Percentiles rank a stretch among this genome's conserved stretches.
phyloP scores from a whole-genome alignment of 2,329 filamentous ascomycete species.

The Apiospora marii region DNA sequence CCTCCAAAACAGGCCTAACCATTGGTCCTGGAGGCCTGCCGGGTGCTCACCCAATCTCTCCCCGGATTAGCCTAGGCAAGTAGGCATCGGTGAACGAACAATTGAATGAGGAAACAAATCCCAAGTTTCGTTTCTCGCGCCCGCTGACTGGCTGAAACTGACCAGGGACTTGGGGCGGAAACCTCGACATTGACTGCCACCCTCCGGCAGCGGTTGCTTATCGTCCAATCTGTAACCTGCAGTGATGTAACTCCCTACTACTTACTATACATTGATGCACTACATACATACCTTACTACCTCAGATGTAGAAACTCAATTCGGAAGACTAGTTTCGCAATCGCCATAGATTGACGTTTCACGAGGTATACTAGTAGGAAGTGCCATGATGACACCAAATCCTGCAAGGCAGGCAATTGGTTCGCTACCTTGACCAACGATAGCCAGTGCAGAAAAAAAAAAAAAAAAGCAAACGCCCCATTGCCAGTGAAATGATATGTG shows the following conservation, averaged over 20 bases:
- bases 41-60: not conserved
- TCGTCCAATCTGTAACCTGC: not conserved
- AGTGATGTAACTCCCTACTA: too few relatives aligned
- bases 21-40: constrained; percentile 4
- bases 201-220: not conserved
- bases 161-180: not conserved
- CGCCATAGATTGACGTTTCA: too few relatives aligned
- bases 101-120: not conserved
- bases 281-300: not conserved
- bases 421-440: not conserved
- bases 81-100: not conserved
- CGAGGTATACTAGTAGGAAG: too few relatives aligned
- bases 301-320: not conserved
- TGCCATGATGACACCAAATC: not conserved
- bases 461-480: not conserved
- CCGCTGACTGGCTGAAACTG: not conserved
- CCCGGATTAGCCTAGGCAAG: not conserved
- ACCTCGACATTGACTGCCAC: not conserved
- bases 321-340: too few relatives aligned
- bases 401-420: not conserved
- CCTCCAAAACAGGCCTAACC: not conserved
- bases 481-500: not conserved
- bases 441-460: not conserved
- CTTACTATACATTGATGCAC: too few relatives aligned
- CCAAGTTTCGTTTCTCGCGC: not conserved